Evolutionary conservation across 441 rosid genomes (phyloP).

Genomic region (Eugenia klotzschiana): DNA sequence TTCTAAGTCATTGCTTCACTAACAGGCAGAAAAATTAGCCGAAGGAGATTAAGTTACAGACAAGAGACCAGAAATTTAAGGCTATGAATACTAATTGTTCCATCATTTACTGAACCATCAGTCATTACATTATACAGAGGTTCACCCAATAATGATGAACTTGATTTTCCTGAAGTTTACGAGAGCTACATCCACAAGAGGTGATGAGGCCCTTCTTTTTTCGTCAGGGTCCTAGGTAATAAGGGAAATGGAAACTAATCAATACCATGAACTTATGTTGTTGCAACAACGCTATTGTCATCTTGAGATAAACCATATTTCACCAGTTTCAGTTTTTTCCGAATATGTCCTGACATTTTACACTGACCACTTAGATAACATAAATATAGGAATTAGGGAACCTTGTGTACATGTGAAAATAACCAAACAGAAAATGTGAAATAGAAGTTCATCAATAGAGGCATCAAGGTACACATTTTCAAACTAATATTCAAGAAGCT

Average conservation of each 20-base stretch:
- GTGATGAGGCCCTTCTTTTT: conserved; percentile 7
- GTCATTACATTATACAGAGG: conserved; percentile 9
- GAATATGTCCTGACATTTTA: background rate
- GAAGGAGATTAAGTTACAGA: background rate
- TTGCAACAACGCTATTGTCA: background rate
- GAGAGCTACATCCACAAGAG: conserved; percentile 1
- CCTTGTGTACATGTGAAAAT: background rate
- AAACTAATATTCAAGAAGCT: background rate
- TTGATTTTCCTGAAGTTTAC: conserved; percentile 1
- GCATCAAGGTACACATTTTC: background rate
- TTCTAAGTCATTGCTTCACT: background rate
- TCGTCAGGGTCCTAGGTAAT: background rate
- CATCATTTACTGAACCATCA: conserved; percentile 50
- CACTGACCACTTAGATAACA: background rate
- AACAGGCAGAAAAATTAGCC: background rate
- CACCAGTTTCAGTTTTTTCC: background rate
- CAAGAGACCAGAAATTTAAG: background rate
- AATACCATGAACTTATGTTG: background rate
- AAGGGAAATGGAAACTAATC: background rate
- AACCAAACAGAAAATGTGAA: background rate
- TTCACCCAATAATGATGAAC: conserved; percentile 7
- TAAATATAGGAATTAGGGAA: background rate
- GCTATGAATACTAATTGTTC: background rate
- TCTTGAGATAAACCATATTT: background rate
- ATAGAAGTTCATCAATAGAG: background rate